Conservation (phyloP, 257 asterid species). For the Solanum phureja region DNA sequence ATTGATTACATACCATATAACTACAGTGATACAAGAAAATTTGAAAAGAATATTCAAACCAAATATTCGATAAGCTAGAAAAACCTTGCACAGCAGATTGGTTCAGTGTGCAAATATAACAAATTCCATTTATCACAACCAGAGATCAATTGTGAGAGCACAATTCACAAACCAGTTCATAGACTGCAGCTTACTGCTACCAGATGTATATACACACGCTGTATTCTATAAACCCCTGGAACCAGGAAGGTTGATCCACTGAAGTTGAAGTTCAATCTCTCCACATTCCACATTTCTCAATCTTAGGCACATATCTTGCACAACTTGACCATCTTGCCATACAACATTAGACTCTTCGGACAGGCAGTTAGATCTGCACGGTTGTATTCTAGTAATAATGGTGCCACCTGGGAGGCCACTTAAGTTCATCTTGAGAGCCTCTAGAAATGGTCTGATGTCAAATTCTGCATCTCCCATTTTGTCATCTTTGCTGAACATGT, state of each 20-base stretch:
- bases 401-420: constrained; percentile 28
- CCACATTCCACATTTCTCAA: constrained; percentile 41
- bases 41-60: neutral
- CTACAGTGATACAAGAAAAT: neutral
- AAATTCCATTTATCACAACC: neutral
- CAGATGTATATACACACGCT: neutral
- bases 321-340: constrained; percentile 23
- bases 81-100: neutral
- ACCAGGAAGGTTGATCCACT: constrained; percentile 42
- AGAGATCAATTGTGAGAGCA: neutral
- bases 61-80: neutral
- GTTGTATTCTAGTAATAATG: constrained; percentile 16
- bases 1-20: neutral
- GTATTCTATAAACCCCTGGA: constrained; percentile 19
- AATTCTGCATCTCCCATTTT: constrained; percentile 46
- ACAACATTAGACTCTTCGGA: constrained; percentile 26
- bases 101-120: neutral
- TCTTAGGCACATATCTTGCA: constrained; percentile 35
- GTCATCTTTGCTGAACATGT: constrained; percentile 37
- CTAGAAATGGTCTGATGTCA: constrained; percentile 28
- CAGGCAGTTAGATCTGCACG: constrained; percentile 28
- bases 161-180: neutral
- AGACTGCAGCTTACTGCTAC: neutral
- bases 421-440: constrained; percentile 26
- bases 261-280: constrained; percentile 38